These are phyloP conservation scores for Coemansia furcata DNA, from an alignment of 192 early-diverging fungal species.

Conservation along the genomic window DNA sequence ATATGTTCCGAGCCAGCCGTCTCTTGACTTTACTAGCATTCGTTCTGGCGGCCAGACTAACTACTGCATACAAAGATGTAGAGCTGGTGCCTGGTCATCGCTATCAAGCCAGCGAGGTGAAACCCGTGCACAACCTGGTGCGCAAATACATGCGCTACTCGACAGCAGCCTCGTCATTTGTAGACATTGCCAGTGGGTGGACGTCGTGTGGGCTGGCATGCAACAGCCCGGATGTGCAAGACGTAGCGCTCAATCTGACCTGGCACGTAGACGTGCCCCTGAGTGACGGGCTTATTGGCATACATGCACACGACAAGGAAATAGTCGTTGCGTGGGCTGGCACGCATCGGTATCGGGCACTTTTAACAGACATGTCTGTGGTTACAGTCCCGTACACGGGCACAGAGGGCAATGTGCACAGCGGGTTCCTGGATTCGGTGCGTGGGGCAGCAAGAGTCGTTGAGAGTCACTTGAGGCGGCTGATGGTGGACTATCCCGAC, in stretches of 20 bases:
- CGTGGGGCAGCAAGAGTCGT: constrained; percentile 10
- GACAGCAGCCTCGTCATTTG: constrained; percentile 46
- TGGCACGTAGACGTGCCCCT: constrained; percentile 41
- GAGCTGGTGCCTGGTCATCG: constrained; percentile 24
- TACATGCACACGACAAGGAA: constrained; percentile 28
- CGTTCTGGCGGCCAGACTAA: not conserved
- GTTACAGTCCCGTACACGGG: constrained; percentile 32
- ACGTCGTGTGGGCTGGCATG: constrained; percentile 40
- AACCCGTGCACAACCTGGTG: constrained; percentile 23
- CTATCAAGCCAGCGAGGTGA: constrained; percentile 28
- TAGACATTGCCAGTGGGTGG: constrained; percentile 37
- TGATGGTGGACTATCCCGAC: constrained; percentile 30
- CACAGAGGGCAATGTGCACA: constrained; percentile 26
- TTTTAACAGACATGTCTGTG: constrained; percentile 40
- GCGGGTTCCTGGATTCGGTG: constrained; percentile 38
- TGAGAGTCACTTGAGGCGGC: not conserved
- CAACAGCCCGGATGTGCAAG: constrained; percentile 36
- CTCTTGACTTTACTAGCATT: not conserved
- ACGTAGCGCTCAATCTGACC: constrained; percentile 39
- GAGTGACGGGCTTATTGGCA: constrained; percentile 38
- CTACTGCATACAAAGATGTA: constrained; percentile 21
- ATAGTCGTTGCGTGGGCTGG: constrained; percentile 47
- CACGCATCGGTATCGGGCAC: constrained; percentile 46
- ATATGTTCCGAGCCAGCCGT: not conserved
- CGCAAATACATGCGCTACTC: constrained; percentile 52